Evolutionary conservation across 2,329 filamentous ascomycete species (phyloP), one percentile per base, ranked within the genome.

Genomic region (Aspergillus fumigatus): DNA sequence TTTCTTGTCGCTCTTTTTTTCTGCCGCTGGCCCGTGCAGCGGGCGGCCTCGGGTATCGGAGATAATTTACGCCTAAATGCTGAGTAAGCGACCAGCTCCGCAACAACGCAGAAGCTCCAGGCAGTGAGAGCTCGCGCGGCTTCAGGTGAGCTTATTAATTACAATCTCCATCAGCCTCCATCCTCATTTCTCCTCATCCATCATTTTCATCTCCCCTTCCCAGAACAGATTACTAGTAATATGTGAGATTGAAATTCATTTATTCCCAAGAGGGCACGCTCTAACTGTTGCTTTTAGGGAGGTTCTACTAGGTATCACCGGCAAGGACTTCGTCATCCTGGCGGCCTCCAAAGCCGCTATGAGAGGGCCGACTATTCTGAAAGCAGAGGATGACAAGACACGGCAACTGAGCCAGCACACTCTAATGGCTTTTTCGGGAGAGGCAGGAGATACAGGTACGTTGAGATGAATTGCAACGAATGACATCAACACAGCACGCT

Each of bases 301-400:
- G 86, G 90, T 97, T 75, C 84, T 99, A 74, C 85, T 99, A 68
- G 94, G 94, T 72, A 96, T 99, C 77, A 97, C 93, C 59, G 95
- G 94, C 81, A 96, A 96, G 83, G 95, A 99, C 85, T 99, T 97
- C 77, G 95, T 92, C 80, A 87, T 99, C 83, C 87, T 99, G 75
- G 94, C 92, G 70, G 90, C 94, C 69, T 97, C 92, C 62, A 97
- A 99, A 82, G 94, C 94, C 73, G 90, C 92, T 70, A 97, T 97
- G 92, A 88, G 94, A 80, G 94, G 94, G 70, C 90, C 92, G 62
- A 97, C 93, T 58, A 89, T 99, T 76, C 87, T 99, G 73, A 99
- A 99, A 79, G 85, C 90, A 57, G 84, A 86, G 65, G 95, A 99
- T 77, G 93, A 99, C 84, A 99, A 99, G 85, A 99, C 94, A 63